A percentile compares a stretch with the other conserved stretches of the same genome.
These are phyloP conservation scores for Russula earlei DNA, from an alignment of 768 basidiomycete genomes.

Conservation along the genomic window DNA sequence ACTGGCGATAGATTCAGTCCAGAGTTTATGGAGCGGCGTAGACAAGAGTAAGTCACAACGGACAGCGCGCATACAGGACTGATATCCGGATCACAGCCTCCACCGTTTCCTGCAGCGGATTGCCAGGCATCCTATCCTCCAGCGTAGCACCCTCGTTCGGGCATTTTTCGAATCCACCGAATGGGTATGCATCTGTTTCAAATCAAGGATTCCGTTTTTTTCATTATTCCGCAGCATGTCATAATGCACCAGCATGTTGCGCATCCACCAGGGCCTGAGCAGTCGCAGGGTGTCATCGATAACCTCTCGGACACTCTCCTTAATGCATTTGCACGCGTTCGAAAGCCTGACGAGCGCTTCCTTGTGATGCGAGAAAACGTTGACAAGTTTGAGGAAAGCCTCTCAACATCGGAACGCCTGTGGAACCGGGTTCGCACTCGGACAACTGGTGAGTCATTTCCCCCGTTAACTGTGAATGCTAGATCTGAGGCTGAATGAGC, in stretches of 20 bases:
- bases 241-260: constrained; percentile 95
- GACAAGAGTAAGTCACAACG: constrained; percentile 58
- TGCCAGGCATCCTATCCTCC: constrained; percentile 88
- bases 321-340: constrained; percentile 91
- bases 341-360: constrained; percentile 96
- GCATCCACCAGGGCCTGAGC: constrained; percentile 82
- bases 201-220: constrained; percentile 12
- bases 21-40: constrained; percentile 92
- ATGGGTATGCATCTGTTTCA: constrained; percentile 61
- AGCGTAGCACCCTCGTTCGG: constrained; percentile 81
- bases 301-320: constrained; percentile 92
- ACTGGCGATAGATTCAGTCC: constrained; percentile 96
- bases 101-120: constrained; percentile 88
- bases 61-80: constrained; percentile 2
- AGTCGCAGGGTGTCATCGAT: constrained; percentile 75
- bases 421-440: constrained; percentile 71
- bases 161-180: constrained; percentile 96
- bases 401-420: constrained; percentile 69
- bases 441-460: constrained; percentile 67
- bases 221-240: constrained; percentile 54
- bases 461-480: constrained; percentile 24
- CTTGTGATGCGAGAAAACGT: constrained; percentile 83
- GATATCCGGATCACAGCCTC: constrained; percentile 42
- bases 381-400: constrained; percentile 96
- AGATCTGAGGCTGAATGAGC: constrained; percentile 81